Evolutionary conservation across 148 eudicot species (phyloP), one percentile per base, ranked within the genome.

Genomic region (Gaultheria prostrata): DNA sequence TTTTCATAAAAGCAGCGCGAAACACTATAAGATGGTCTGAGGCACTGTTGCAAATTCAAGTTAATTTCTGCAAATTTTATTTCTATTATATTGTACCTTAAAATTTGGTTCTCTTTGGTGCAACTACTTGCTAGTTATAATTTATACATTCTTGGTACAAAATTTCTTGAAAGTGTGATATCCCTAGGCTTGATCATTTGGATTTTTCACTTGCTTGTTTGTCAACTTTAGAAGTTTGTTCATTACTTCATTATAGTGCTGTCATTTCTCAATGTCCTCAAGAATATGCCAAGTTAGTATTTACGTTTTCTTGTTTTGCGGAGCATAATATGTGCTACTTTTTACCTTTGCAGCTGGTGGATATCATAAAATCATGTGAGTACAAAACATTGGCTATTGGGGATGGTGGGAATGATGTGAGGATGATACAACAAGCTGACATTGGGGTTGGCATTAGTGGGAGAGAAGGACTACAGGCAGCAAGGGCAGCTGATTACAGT

Each of bases 361-460:
- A 91, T 90, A 92, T 97, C 80, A 73, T 97, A 85, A 97, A 93
- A 88, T 92, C 90, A 69, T 93, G 98, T 83, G 99, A 97, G 57
- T 97, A 95, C 67, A 90, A 95, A 89, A 97, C 99, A 46, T 79
- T 97, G 90, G 99, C 99, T 33, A 93, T 97, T 82, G 99, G 99
- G 59, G 99, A 97, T 92, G 99, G 99, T 69, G 99, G 99, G 63
- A 97, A 97, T 90, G 99, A 97, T 84, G 99, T 97, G 85, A 91
- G 95, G 86, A 97, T 97, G 99, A 97, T 97, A 78, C 99, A 97
- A 88, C 98, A 97, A 91, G 99, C 99, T 82, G 98, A 95, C 84
- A 97, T 97, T 86, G 99, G 99, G 85, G 99, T 97, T 88, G 99
- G 99, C 85, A 97, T 97, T 81, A 95, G 99, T 88, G 99, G 99